Conservation (phyloP, 2,329 filamentous ascomycete species). For the Colletotrichum sp. region DNA sequence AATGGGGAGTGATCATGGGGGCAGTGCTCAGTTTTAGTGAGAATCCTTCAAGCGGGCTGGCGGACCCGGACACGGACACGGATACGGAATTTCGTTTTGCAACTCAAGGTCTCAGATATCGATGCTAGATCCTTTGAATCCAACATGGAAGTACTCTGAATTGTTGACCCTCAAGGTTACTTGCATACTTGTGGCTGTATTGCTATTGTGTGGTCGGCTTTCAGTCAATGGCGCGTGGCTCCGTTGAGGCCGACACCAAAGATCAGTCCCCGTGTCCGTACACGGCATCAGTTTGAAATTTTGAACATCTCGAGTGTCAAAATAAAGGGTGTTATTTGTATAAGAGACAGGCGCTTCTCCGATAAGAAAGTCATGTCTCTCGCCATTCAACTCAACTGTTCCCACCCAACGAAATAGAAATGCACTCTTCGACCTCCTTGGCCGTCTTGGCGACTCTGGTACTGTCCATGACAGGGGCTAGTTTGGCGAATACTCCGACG, state of each 20-base stretch:
- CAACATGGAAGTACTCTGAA: background rate
- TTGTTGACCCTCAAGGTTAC: background rate
- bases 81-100: background rate
- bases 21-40: background rate
- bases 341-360: background rate
- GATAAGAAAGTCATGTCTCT: rapidly evolving
- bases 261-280: background rate
- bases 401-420: background rate
- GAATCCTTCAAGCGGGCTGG: background rate
- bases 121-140: background rate
- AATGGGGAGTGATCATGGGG: background rate
- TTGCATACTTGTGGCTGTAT: background rate
- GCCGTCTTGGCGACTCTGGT: background rate
- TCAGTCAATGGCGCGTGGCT: background rate
- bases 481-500: background rate
- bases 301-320: background rate
- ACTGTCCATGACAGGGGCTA: background rate
- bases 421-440: background rate
- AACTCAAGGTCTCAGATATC: background rate
- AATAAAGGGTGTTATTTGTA: background rate
- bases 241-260: background rate
- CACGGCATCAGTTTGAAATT: background rate
- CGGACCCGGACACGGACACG: slow-evolving; percentile 23
- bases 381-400: background rate
- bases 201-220: background rate